Conservation (phyloP, 2,329 filamentous ascomycete species). For the Ceratocystis harringtonii region DNA sequence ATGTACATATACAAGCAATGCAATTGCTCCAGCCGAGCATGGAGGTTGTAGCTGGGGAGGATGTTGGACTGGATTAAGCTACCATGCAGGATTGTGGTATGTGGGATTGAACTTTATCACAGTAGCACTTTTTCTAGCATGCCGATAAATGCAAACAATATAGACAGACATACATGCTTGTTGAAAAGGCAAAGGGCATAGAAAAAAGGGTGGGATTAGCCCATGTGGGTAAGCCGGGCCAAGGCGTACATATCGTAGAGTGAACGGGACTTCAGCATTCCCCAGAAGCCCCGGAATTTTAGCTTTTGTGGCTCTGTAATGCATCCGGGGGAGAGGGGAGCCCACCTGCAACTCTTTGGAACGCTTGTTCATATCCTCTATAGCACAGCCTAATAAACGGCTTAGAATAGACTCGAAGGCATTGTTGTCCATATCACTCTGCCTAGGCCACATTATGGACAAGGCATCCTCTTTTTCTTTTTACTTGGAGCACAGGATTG, state of each 20-base stretch:
- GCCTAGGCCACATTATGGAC: background rate
- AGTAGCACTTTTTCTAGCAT: background rate
- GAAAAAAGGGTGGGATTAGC: background rate
- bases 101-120: background rate
- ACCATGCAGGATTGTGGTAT: background rate
- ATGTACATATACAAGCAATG: background rate
- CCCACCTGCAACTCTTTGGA: background rate
- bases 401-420: background rate
- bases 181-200: too few species aligned
- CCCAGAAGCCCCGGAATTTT: background rate
- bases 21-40: too few species aligned
- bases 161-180: too few species aligned
- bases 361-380: background rate
- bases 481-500: background rate
- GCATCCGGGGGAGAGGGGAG: background rate
- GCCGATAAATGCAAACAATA: background rate
- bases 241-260: background rate
- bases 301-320: background rate
- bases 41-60: background rate
- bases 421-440: background rate
- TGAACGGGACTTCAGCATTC: background rate
- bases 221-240: background rate
- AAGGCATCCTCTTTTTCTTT: background rate
- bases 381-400: background rate
- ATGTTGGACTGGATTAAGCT: background rate